These are phyloP conservation scores for Aspergillus unguis DNA, from an alignment of 2,329 filamentous ascomycete genomes.

Conservation along the genomic window DNA sequence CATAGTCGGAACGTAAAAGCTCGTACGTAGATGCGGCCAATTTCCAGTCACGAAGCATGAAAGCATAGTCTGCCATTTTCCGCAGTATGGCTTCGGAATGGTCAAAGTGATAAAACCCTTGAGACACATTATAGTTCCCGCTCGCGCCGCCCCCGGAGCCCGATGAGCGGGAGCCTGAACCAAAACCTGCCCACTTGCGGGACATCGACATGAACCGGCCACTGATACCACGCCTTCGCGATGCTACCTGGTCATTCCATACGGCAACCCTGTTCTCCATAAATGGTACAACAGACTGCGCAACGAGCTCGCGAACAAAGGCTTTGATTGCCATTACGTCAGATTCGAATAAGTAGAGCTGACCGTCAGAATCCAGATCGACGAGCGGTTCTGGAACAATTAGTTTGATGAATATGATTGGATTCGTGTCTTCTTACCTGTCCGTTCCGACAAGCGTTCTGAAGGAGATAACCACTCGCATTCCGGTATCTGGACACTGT, in stretches of 20 bases:
- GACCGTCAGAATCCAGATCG: slow-evolving; percentile 63
- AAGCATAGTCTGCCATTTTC: slow-evolving; percentile 89
- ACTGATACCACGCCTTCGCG: slow-evolving; percentile 78
- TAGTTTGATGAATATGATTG: background rate
- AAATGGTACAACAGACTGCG: slow-evolving; percentile 87
- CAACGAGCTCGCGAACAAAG: slow-evolving; percentile 91
- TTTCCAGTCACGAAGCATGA: slow-evolving; percentile 97
- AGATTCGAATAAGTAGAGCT: slow-evolving; percentile 83
- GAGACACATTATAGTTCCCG: slow-evolving; percentile 70
- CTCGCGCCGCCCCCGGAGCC: slow-evolving; percentile 41
- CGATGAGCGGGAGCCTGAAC: slow-evolving; percentile 59
- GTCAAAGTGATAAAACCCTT: slow-evolving; percentile 80
- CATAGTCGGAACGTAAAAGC: slow-evolving; percentile 80
- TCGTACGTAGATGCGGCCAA: slow-evolving; percentile 90
- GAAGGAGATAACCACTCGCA: slow-evolving; percentile 86
- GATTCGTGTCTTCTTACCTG: slow-evolving; percentile 43
- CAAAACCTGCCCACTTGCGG: slow-evolving; percentile 83
- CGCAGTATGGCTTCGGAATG: slow-evolving; percentile 86
- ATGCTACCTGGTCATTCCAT: slow-evolving; percentile 98
- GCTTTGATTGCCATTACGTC: slow-evolving; percentile 83
- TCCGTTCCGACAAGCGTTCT: slow-evolving; percentile 72
- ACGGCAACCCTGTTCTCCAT: slow-evolving; percentile 90
- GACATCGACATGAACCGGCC: slow-evolving; percentile 94
- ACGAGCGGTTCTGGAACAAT: slow-evolving; percentile 38
- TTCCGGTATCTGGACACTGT: slow-evolving; percentile 74